Conservation (phyloP, 208 protist species). For the Crithidia brevicula region DNA sequence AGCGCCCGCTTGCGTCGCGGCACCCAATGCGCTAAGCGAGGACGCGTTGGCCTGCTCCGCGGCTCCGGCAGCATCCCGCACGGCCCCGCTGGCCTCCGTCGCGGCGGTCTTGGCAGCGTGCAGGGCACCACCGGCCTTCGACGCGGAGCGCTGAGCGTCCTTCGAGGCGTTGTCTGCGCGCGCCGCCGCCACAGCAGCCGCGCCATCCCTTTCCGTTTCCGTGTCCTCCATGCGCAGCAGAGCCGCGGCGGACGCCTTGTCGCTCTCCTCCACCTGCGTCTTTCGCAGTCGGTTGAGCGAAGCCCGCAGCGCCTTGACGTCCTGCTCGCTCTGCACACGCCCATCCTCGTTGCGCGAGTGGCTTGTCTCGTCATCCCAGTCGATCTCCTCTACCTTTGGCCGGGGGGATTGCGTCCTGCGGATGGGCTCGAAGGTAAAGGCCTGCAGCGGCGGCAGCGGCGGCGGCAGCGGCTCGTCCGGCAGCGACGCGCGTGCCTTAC, state of each 20-base stretch:
- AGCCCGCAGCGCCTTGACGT: constrained; percentile 10
- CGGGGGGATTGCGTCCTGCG: not conserved
- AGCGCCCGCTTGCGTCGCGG: not conserved
- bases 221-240: constrained; percentile 10
- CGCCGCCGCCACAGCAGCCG: not conserved
- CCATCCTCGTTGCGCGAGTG: no score
- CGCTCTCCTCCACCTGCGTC: constrained; percentile 4
- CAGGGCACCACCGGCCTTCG: not conserved
- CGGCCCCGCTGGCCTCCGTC: not conserved
- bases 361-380: not conserved
- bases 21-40: not conserved
- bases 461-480: constrained; percentile 11
- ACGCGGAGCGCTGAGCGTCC: not conserved
- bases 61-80: not conserved
- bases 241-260: not conserved
- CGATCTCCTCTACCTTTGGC: constrained; percentile 19
- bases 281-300: constrained; percentile 21
- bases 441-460: constrained; percentile 8
- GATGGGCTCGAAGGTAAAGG: not conserved
- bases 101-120: not conserved
- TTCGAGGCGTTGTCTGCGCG: not conserved
- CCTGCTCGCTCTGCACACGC: constrained; percentile 13
- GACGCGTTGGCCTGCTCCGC: not conserved
- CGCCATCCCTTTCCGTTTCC: not conserved
- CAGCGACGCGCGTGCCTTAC: not conserved